These are phyloP conservation scores for Marsdenia floribunda DNA, from an alignment of 257 asterid species.

Conservation along the genomic window DNA sequence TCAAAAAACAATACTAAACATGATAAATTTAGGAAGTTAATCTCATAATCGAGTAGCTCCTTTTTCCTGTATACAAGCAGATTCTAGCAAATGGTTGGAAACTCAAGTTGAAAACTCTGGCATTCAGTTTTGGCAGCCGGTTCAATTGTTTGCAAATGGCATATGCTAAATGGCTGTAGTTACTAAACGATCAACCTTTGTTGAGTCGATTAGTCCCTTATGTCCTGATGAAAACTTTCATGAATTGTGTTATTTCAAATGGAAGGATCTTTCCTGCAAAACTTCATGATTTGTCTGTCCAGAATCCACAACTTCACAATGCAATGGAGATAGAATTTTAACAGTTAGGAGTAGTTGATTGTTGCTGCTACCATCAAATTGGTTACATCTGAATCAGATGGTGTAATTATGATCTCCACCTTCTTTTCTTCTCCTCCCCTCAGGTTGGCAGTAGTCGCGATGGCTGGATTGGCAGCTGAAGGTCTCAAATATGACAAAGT, in stretches of 20 bases:
- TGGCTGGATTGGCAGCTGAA: slow-evolving; percentile 98
- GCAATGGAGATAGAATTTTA: not conserved
- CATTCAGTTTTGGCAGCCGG: not conserved
- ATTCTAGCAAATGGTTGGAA: not conserved
- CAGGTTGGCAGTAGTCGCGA: slow-evolving; percentile 90
- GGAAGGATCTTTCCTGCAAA: not conserved
- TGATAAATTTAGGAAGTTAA: not conserved
- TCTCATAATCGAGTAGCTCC: not conserved
- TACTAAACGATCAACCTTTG: not conserved
- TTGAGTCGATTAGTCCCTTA: not conserved
- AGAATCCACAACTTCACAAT: not conserved
- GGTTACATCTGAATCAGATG: not conserved
- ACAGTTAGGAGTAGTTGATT: not conserved
- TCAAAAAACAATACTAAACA: not conserved
- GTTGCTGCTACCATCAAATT: not conserved
- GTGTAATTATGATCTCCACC: not conserved
- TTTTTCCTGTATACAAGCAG: not conserved
- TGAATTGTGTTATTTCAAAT: not conserved
- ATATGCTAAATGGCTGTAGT: no score
- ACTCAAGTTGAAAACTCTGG: not conserved
- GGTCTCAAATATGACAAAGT: slow-evolving; percentile 93
- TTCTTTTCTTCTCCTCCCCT: not conserved
- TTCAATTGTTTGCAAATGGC: not conserved
- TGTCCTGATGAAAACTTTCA: not conserved
- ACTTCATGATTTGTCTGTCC: not conserved